These are phyloP conservation scores for Chaetomium olivaceum DNA, from an alignment of 2,329 filamentous ascomycete genomes.

Conservation along the genomic window DNA sequence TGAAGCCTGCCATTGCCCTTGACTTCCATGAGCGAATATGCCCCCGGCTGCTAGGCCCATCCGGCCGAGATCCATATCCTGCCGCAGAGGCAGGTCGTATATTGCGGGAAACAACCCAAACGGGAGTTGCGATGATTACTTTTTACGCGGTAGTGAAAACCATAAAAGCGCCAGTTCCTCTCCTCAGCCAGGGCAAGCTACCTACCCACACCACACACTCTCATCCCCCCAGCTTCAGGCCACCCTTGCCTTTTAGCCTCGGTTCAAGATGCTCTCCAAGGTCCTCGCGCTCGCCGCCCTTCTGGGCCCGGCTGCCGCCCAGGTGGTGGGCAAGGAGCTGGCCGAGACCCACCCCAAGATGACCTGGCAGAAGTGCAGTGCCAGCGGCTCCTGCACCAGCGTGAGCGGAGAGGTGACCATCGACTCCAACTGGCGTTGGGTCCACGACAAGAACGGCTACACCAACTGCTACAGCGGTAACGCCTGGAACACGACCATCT, in stretches of 20 bases:
- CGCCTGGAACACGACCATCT: slow-evolving; percentile 46
- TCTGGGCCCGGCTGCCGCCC: slow-evolving; percentile 42
- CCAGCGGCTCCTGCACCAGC: slow-evolving; percentile 50
- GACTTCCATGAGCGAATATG: not conserved
- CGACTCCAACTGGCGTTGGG: slow-evolving; percentile 65
- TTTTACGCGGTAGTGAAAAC: no score
- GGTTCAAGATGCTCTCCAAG: slow-evolving; percentile 11
- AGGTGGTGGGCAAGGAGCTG: slow-evolving; percentile 52
- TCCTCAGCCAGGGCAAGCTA: not conserved
- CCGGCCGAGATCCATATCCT: slow-evolving; percentile 8
- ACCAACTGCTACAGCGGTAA: slow-evolving; percentile 62
- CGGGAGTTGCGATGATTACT: not conserved
- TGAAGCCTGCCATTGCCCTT: not conserved
- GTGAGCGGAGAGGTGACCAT: slow-evolving; percentile 55
- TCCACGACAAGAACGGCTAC: slow-evolving; percentile 48
- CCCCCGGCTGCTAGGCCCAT: slow-evolving; percentile 13
- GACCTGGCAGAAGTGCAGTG: slow-evolving; percentile 55
- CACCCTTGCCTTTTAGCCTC: not conserved
- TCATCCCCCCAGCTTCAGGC: not conserved
- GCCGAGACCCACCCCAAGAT: slow-evolving; percentile 55
- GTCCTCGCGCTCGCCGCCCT: slow-evolving; percentile 4
- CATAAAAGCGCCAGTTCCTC: slow-evolving; percentile 2
- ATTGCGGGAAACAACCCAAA: not conserved
- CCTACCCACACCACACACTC: not conserved
- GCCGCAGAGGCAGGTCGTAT: not conserved